Evolutionary conservation across 164 flowering plant species (phyloP), one percentile per base, ranked within the genome.

Genomic region (Aristolochia contorta): DNA sequence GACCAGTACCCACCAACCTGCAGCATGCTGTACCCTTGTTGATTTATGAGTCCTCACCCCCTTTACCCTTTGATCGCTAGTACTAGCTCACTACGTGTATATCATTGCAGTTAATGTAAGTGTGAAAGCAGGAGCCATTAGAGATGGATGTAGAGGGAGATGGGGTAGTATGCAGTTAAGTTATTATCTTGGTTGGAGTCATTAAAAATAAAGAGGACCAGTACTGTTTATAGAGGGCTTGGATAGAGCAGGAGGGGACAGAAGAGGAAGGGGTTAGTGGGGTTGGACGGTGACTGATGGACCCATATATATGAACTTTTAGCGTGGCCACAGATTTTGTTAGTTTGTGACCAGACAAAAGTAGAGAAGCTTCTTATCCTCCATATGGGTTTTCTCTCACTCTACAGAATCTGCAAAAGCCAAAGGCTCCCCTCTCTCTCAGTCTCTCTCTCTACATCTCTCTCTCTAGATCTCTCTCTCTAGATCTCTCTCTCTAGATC

Each of bases 351-450:
- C 37, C 58, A 56, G 43, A 27, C 58, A 27, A 54, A 54, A 54
- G 56, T 3, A 22, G 30, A 56, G 58, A 56, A 56, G 58, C 58
- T 56, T 56, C 58, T 56, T 56, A 27, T 56, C 45, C 58, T 30
- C 45, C 45, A 16, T 25, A 24, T 15, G 21, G 41, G 43, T 15
- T 30, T 30, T 56, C n/a, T 12, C 45, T 22, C 32, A 14, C 19
- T 1, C 1, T 3, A 19, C 45, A 22, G 33, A 16, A 23, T 56
- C 58, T 56, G 58, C 58, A 56, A 56, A 30, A 56, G 45, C 43
- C 19, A 12, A 32, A 27, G n/a, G 58, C 4, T 18, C 21, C 58
- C 19, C 23, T n/a, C 51, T 15, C n/a, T n/a, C n/a, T n/a, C n/a
- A n/a, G n/a, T n/a, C n/a, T n/a, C n/a, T n/a, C n/a, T n/a, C n/a